phyloP scores from a whole-genome alignment of 2,329 filamentous ascomycete species.

The Ophiostoma himal-ulmi region DNA sequence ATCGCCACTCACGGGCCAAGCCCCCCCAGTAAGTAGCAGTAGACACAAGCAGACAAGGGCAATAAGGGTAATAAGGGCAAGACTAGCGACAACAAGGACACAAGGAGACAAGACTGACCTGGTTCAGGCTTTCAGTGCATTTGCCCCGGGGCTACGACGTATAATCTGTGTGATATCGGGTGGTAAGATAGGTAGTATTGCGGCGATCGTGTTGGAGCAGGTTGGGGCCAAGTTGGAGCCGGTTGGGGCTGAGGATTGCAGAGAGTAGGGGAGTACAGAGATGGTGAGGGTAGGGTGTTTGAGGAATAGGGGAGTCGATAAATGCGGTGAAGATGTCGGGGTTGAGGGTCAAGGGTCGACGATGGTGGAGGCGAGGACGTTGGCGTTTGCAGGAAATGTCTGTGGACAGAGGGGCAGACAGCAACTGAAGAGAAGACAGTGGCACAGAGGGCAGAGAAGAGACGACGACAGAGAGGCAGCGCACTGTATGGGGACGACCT shows the following conservation, averaged over 20 bases:
- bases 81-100: no score
- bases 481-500: conserved; percentile 1
- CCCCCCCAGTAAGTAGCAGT: neutral
- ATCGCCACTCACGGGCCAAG: conserved; percentile 10
- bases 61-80: neutral
- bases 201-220: conserved; percentile 3
- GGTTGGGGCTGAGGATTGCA: neutral
- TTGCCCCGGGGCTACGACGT: conserved; percentile 4
- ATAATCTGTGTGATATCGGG: conserved; percentile 6
- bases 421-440: neutral
- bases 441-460: neutral
- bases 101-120: neutral
- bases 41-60: neutral
- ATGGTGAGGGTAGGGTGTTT: neutral
- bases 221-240: conserved; percentile 5
- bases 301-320: neutral
- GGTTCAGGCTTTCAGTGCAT: conserved; percentile 12
- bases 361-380: conserved; percentile 1
- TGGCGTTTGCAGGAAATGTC: neutral
- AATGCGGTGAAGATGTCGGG: neutral
- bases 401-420: neutral
- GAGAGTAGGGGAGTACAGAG: neutral
- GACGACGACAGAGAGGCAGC: neutral
- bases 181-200: neutral
- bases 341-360: neutral